Evolutionary conservation across 2,329 filamentous ascomycete genomes (phyloP), one percentile per base, ranked within the genome.

Genomic region (Cladophialophora carrionii): DNA sequence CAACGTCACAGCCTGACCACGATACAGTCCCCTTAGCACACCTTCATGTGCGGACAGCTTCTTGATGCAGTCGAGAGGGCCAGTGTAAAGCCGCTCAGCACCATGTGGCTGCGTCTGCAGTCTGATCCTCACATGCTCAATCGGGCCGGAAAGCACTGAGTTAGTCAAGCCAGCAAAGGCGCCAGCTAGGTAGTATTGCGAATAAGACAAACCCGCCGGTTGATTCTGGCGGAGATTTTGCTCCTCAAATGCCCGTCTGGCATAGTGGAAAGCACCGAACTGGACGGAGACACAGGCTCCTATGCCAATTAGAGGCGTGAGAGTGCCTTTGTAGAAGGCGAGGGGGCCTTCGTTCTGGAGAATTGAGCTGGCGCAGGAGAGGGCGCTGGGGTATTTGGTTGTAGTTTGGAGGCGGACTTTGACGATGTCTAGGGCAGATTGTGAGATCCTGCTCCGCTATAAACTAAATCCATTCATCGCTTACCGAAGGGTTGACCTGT

Each of bases 301-400:
- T 75, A 99, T 98, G 71, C 95, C 95, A 63, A 99, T 86, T 62
- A 99, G 84, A 0, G 95, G 95, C 4, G 95, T 98, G 63, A 99
- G 83, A 0, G 95, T 98, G 74, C 95, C 95, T 80, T 99, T 99
- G 87, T 99, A 99, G 83, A 99, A 99, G 63, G 95, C 95, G 12
- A 90, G 80, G 2, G 92, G 84, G 1, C 95, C 95, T 78, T 99
- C 95, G 74, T 91, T 89, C 73, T 87, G 88, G 79, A 91, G 91
- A 80, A 99, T 98, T 69, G 89, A 87, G 58, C 85, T 84, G 7
- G 93, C 95, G 71, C 91, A 91, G 73, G 91, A 84, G 54, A 96
- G 79, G 60, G 95, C 95, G 70, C 87, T 89, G 60, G 86, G 84
- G 83, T 97, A 96, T 72, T 91, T 86, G 24, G 85, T 88, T 61